Conservation (phyloP, 768 basidiomycete species). For the Grammothele lineata region DNA sequence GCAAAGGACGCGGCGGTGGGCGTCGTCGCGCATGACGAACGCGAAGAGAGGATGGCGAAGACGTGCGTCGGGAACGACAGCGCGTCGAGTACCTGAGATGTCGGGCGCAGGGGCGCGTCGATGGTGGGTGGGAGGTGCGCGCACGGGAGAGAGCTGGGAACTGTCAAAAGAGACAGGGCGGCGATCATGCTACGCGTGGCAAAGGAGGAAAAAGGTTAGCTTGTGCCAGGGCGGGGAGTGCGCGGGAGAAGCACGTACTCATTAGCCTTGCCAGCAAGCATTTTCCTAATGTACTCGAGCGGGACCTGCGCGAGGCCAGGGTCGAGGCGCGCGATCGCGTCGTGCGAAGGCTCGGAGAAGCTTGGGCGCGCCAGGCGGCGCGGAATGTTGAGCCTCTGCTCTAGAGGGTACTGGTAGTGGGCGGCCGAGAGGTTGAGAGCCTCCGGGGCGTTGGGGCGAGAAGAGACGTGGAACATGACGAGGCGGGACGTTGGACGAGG, state of each 20-base stretch:
- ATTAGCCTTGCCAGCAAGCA: conserved; percentile 23
- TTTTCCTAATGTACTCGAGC: conserved; percentile 58
- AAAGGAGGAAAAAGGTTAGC: neutral
- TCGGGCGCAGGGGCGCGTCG: conserved; percentile 24
- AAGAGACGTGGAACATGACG: conserved; percentile 28
- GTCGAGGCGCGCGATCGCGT: conserved; percentile 51
- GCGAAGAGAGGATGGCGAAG: conserved; percentile 36
- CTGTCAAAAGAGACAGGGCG: conserved; percentile 22
- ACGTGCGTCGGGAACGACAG: conserved; percentile 22
- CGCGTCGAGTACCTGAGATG: conserved; percentile 16
- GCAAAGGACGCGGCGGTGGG: conserved; percentile 25
- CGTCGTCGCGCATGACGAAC: conserved; percentile 21
- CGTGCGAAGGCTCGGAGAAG: conserved; percentile 56
- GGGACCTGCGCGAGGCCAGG: conserved; percentile 53
- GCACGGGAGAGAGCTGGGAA: conserved; percentile 23
- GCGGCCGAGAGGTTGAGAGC: conserved; percentile 19
- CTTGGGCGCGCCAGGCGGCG: conserved; percentile 65
- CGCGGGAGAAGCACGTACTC: conserved; percentile 15
- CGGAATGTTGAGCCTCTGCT: conserved; percentile 60
- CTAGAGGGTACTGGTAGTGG: conserved; percentile 14
- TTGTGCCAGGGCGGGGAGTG: neutral
- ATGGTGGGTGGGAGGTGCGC: conserved; percentile 23
- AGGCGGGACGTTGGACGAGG: neutral
- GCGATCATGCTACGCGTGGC: conserved; percentile 26
- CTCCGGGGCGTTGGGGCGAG: conserved; percentile 21